Base-by-base conservation (phyloP, 306 rosid species). In the Boehmeria nivea region DNA sequence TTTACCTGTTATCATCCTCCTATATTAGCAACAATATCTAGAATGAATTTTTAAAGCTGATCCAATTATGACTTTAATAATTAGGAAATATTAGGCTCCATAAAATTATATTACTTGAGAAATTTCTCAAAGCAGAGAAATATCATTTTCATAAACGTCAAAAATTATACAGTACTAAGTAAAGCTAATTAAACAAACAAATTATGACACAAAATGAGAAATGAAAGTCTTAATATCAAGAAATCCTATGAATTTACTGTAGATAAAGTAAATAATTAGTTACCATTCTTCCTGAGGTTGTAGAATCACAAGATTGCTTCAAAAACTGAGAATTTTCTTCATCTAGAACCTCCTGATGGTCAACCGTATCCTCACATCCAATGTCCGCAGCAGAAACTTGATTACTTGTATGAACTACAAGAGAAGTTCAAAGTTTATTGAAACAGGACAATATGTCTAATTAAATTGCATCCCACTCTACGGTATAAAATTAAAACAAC, bases 401-500 rank as follows among this genome's bases (percentile, higher is more conserved):
- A 8, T 28, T 64, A 82, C 77, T 74, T 13, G 76, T 57, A 50
- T 79, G 64, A 78, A 79, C 98, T 87, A 60, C 26, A 61, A 54
- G 44, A 83, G 73, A 25, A 70, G 68, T 16, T 63, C 62, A 51
- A 70, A 47, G 69, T 52, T n/a, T 72, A 58, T 52, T 57, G n/a
- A 52, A 51, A 62, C 50, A 52, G 20, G 44, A 33, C 53, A 62
- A 8, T 18, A 52, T 42, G 44, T 48, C 43, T 45, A 60, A 42
- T 51, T 27, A 63, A 56, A 55, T 36, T 12, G 31, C 31, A 55
- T 14, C 45, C 15, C 17, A n/a, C n/a, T n/a, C n/a, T n/a, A 33
- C 6, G 11, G 8, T 47, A 6, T 11, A 13, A 47, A 20, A 17
- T 47, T 22, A 14, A 47, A 10, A 20, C 52, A 47, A 20, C 48